Evolutionary conservation across 805 yeast genomes (phyloP), one percentile per base, ranked within the genome.

Genomic region (Kluyveromyces lactis): DNA sequence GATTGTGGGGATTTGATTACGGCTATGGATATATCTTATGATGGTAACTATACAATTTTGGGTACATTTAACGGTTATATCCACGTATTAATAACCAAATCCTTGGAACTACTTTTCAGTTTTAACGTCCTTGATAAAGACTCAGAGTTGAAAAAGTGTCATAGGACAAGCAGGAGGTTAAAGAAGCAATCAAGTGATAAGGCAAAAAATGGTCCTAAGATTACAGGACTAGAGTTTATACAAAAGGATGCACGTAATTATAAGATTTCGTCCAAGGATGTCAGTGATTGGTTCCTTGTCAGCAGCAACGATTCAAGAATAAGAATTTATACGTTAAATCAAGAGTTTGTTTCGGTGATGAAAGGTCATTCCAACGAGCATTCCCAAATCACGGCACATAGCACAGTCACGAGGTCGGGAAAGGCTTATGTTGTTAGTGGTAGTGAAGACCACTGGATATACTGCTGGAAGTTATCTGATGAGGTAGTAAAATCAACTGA

Each of bases 361-460:
- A 81, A 77, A 48, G 97, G 97, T 0, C 70, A 75, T 40, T 71
- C 75, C 26, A 86, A 86, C 57, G 72, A 71, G 39, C 73, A 79
- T 33, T 75, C 90, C 4, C 86, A 85, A 31, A 81, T 84, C 37
- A 68, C 68, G 10, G 95, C 95, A 0, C 58, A 51, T 21, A 23
- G 32, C 15, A 33, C 50, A 18, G 30, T 44, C 1, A 15, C 39
- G 27, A 33, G 39, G 10, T 41, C 46, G 15, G 42, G 47, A 17
- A 47, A 51, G 2, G 52, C 62, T 10, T 75, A 73, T 51, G 71
- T 87, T 4, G 70, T 87, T 7, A 69, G 83, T 6, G 95, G 95
- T 0, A 82, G 94, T 10, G 96, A 89, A 55, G 92, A 89, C 61
- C 86, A 84, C 49, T 78, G 87, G 78, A 75, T 84, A 11, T 89